phyloP scores from a whole-genome alignment of 345 rosid genomes.

The Abelmoschus esculentus region DNA sequence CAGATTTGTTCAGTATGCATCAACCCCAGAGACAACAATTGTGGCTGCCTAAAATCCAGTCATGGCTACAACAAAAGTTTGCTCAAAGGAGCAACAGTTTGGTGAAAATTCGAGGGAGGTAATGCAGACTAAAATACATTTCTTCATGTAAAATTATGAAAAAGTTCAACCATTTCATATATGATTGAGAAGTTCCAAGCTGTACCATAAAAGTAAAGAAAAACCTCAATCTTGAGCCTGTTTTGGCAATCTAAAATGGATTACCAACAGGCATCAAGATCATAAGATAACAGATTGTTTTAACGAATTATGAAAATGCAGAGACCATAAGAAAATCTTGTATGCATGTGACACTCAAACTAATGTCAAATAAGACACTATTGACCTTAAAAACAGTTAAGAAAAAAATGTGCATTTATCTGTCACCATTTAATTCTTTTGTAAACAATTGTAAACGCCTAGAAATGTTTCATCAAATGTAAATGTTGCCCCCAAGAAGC shows the following conservation, averaged over 20 bases:
- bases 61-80: background rate
- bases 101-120: background rate
- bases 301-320: background rate
- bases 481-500: background rate
- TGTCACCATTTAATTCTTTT: background rate
- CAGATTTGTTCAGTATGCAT: background rate
- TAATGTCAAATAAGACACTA: conserved; percentile 1
- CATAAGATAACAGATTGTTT: background rate
- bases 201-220: background rate
- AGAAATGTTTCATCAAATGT: background rate
- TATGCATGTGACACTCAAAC: background rate
- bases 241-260: background rate
- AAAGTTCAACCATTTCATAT: background rate
- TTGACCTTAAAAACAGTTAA: background rate
- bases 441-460: background rate
- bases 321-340: background rate
- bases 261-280: background rate
- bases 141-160: background rate
- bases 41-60: background rate
- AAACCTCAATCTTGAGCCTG: background rate
- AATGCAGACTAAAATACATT: background rate
- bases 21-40: background rate
- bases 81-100: background rate
- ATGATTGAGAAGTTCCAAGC: background rate
- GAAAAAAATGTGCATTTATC: background rate